These are phyloP conservation scores for Aspergillus olivimuriae DNA, from an alignment of 495 filamentous ascomycete genomes.

Conservation along the genomic window DNA sequence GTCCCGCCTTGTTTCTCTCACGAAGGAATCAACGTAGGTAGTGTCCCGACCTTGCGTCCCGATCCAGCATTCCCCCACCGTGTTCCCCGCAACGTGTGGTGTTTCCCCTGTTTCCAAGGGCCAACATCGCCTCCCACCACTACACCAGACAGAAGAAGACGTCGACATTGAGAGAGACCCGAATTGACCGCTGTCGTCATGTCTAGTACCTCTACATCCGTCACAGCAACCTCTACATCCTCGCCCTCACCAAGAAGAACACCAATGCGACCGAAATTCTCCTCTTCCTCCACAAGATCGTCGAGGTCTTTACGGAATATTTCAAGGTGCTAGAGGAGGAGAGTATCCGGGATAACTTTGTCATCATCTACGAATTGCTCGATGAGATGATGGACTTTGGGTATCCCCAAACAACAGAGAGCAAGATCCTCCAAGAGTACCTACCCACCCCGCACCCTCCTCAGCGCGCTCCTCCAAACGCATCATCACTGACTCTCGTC, in stretches of 20 bases:
- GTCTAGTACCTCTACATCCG: slow-evolving; percentile 96
- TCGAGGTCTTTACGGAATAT: slow-evolving; percentile 99
- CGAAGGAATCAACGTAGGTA: slow-evolving; percentile 91
- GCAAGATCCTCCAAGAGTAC: slow-evolving; percentile 95
- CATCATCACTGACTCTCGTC: neutral
- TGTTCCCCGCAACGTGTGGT: slow-evolving; percentile 12
- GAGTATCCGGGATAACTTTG: slow-evolving; percentile 98
- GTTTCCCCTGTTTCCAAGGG: neutral
- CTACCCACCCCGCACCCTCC: slow-evolving; percentile 5
- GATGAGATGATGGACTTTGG: slow-evolving; percentile 99
- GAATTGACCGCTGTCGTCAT: slow-evolving; percentile 2
- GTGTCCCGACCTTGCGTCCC: neutral
- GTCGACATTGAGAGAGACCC: neutral
- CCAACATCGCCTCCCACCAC: neutral
- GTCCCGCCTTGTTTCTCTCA: slow-evolving; percentile 98
- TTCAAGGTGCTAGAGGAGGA: slow-evolving; percentile 99
- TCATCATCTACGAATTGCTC: slow-evolving; percentile 97
- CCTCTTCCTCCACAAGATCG: slow-evolving; percentile 95
- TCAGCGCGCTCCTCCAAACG: neutral
- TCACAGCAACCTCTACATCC: slow-evolving; percentile 98
- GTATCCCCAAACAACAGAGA: slow-evolving; percentile 97
- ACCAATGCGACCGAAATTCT: slow-evolving; percentile 98
- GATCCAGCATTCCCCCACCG: slow-evolving; percentile 17
- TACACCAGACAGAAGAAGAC: slow-evolving; percentile 2
- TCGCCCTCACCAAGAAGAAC: slow-evolving; percentile 97